A percentile compares a stretch with the other conserved stretches of the same genome.
Conservation (phyloP, 768 basidiomycete species). For the Rhizopogon vulgaris region DNA sequence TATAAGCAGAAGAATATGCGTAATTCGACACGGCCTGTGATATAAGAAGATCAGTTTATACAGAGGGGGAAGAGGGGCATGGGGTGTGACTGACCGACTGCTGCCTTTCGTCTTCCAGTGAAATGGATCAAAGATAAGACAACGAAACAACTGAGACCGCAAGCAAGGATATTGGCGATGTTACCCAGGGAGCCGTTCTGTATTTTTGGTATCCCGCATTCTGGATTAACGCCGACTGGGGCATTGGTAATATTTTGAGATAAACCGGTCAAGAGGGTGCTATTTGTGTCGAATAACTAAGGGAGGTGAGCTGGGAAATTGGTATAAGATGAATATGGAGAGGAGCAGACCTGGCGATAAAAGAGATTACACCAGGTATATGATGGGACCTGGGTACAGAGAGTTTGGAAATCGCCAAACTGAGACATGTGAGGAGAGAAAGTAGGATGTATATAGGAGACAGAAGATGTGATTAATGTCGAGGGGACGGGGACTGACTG, state of each 20-base stretch:
- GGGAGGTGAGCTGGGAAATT: constrained; percentile 17
- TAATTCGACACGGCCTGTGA: constrained; percentile 62
- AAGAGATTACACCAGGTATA: constrained; percentile 95
- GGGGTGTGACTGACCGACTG: constrained; percentile 59
- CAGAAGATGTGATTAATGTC: constrained; percentile 7
- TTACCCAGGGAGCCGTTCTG: constrained; percentile 66
- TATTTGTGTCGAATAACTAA: constrained; percentile 35
- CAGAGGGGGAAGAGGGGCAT: not conserved
- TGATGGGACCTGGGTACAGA: constrained; percentile 66
- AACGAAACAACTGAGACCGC: constrained; percentile 64
- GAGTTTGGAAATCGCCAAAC: constrained; percentile 69
- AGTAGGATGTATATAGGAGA: constrained; percentile 14
- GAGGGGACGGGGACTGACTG: no score
- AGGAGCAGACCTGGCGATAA: constrained; percentile 66
- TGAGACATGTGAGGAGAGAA: constrained; percentile 35
- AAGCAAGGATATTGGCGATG: constrained; percentile 81
- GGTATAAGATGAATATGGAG: constrained; percentile 4
- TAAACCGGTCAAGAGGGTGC: constrained; percentile 29
- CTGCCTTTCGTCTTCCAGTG: constrained; percentile 69
- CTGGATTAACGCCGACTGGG: constrained; percentile 78
- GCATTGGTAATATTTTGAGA: constrained; percentile 46
- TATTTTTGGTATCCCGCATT: constrained; percentile 69
- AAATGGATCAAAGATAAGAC: constrained; percentile 50
- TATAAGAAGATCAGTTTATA: constrained; percentile 5
- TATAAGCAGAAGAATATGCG: constrained; percentile 61